Evolutionary conservation across 2,329 filamentous ascomycete species (phyloP).

Genomic region (Aspergillus costaricaensis): DNA sequence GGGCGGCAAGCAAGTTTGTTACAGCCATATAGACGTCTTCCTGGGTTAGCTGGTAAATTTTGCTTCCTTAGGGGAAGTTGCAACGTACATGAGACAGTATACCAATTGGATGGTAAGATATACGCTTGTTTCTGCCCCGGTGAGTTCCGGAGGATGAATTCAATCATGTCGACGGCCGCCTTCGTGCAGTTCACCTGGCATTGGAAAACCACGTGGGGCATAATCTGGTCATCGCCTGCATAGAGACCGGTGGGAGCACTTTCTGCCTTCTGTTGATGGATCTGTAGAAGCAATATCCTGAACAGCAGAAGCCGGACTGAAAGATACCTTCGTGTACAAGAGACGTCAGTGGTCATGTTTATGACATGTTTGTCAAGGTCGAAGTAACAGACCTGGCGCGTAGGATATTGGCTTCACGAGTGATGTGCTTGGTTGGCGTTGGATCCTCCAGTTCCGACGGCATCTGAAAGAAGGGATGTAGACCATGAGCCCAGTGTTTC

Average conservation of each 20-base stretch:
- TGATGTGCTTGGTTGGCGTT: constrained; percentile 1
- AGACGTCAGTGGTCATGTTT: background rate
- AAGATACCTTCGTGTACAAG: constrained; percentile 9
- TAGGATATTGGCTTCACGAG: background rate
- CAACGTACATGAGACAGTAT: background rate
- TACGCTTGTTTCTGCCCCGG: background rate
- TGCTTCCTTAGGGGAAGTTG: background rate
- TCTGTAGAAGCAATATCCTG: constrained; percentile 12
- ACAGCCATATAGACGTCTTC: constrained; percentile 18
- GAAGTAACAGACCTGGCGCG: background rate
- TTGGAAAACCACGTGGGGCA: background rate
- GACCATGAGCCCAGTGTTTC: background rate
- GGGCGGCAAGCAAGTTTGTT: constrained; percentile 15
- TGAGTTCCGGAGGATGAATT: background rate
- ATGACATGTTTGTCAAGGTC: background rate
- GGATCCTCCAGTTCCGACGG: constrained; percentile 1
- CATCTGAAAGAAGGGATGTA: constrained; percentile 2
- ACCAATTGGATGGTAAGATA: background rate
- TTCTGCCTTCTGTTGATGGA: constrained; percentile 1
- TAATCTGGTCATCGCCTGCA: background rate
- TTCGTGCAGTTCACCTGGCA: constrained; percentile 1
- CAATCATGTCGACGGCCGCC: background rate
- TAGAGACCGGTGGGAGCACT: background rate
- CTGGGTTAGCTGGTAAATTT: too few relatives aligned
- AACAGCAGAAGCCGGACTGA: constrained; percentile 17